Base-by-base conservation (phyloP, 1,284 basidiomycete species). In the Cutaneotrichosporon mucoides region DNA sequence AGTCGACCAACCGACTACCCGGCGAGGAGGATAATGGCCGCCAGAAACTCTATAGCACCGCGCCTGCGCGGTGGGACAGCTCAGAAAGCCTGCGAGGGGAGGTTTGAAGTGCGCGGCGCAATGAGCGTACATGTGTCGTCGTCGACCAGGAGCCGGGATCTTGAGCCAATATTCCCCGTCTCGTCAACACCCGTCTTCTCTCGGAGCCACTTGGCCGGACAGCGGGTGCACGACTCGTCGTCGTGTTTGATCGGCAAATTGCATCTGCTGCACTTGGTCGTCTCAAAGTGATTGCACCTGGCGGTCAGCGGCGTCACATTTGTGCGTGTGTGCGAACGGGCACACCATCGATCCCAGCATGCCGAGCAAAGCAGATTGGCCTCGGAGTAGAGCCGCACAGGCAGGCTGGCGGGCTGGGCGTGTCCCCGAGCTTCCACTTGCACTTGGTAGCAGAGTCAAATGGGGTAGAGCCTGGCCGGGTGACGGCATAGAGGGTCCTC, bases 201-300 rank as follows among this genome's bases (percentile, higher is more conserved):
- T 4, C 49, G 49, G 10, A 51, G 37, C 49, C 49, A 51, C 3
- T 16, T 13, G 5, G 49, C 38, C 1, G 49, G 49, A 16, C 49
- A 51, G 38, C 49, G 49, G 0, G 10, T 51, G 16, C 49, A 51
- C 10, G 37, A 40, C 49, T 51, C 49, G 49, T 51, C 49, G 16
- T 51, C 49, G 49, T 51, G 49, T 11, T 16, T 6, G 38, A 51
- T 15, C 3, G 38, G 16, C 37, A 40, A 38, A n/a, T 41, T 24
- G 49, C 49, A 51, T 16, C 49, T 35, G 9, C 15, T 16, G 38
- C 49, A 51, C 9, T n/a, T 37, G 4, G 49, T 51, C 10, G 37
- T 38, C 16, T 35, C 37, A 13, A 51, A 51, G 49, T 16, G 37
- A 15, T 41, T 38, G 38, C 16, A 41, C 5, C 49, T 51, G 49